phyloP scores from a whole-genome alignment of 257 asterid genomes.

The Marsdenia floribunda region DNA sequence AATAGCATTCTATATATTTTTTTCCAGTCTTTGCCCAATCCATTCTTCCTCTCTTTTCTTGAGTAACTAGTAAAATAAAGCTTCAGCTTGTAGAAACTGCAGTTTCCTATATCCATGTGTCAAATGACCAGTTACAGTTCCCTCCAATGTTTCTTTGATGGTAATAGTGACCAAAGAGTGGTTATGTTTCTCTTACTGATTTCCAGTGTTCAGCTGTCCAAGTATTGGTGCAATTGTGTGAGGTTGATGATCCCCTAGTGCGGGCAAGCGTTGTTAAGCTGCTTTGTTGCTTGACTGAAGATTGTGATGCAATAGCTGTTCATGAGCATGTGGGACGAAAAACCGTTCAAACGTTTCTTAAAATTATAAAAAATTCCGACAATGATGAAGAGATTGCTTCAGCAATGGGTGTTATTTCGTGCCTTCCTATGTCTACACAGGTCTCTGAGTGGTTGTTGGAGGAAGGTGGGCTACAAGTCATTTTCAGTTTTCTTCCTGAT shows the following conservation, averaged over 20 bases:
- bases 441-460: conserved; percentile 49
- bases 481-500: conserved; percentile 27
- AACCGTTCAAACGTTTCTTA: conserved; percentile 35
- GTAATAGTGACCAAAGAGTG: neutral
- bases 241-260: conserved; percentile 23
- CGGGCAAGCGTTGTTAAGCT: conserved; percentile 50
- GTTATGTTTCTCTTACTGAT: conserved; percentile 9
- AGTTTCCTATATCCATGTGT: neutral
- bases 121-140: neutral
- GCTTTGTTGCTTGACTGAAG: conserved; percentile 38
- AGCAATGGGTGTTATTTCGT: conserved; percentile 44
- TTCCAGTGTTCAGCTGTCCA: conserved; percentile 51
- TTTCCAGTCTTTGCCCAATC: neutral
- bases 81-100: neutral
- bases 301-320: conserved; percentile 28
- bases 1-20: neutral
- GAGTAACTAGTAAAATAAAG: neutral
- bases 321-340: conserved; percentile 35
- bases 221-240: conserved; percentile 42
- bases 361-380: conserved; percentile 31
- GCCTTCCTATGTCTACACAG: conserved; percentile 40
- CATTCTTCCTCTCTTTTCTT: neutral
- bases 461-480: conserved; percentile 30
- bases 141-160: neutral
- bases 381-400: conserved; percentile 49